Base-by-base conservation (phyloP, 23 red algal genomes). In the Agarophyton chilense region DNA sequence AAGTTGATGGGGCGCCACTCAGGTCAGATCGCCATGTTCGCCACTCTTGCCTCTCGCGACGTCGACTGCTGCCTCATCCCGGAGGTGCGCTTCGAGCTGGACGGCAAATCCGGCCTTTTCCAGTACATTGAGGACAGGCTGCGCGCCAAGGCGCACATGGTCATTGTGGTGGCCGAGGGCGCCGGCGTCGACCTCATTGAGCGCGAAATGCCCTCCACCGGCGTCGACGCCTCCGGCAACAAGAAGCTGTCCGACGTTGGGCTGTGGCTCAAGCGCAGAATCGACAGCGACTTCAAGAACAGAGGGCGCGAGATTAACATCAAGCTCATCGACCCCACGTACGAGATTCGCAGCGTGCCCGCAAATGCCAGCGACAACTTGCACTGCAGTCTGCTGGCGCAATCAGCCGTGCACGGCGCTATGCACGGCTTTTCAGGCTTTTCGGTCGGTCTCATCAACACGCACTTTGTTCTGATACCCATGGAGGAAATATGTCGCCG, bases 151-250 rank as follows among this genome's bases (percentile, higher is more conserved):
- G 90, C 90, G 11, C 91, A 96, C 54, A 94, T 92, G 72, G 90
- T 99, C 12, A 91, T 99, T 46, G 97, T 99, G n/a, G 86, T 99
- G 31, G 97, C 97, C 1, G 97, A 99, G 64, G 97, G 97, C 22
- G 97, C 97, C 16, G 97, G 93, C 41, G 28, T 77, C 66, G 93
- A 99, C 1, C 72, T 93, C 24, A 46, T 98, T 52, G 32, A 70
- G 2, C 71, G 79, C 18, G 89, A 84, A 29, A 47, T 39, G 7
- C 75, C 42, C 2, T 45, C 56, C 1, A 33, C 56, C 1, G 83
- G 58, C 32, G 47, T 76, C 10, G 91, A 94, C 50, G 84, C 61
- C 31, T 87, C 84, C 10, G 97, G 97, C 39, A 99, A 99, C 76
- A 84, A 90, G 61, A 99, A 99, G 78, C 80, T 94, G 38, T 51